Evolutionary conservation across 83 land plant genomes (phyloP).

Genomic region (Diphasiastrum complanatum): DNA sequence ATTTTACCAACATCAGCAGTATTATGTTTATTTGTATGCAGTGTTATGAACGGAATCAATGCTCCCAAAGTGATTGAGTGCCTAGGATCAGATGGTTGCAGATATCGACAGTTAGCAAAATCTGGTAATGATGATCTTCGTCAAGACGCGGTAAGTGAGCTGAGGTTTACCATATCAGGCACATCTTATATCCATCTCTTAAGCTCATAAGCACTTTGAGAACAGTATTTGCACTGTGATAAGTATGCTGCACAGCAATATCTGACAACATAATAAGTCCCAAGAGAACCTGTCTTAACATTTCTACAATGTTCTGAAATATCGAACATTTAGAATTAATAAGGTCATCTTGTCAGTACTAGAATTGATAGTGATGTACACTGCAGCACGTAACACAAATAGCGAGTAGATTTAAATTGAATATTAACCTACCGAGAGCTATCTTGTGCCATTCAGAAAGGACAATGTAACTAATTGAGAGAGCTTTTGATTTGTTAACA

Average conservation of each 20-base stretch:
- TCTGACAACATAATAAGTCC: too few species aligned
- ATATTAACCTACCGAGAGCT: too few species aligned
- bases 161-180: background rate
- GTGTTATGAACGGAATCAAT: conserved; percentile 97
- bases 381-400: too few species aligned
- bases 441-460: too few species aligned
- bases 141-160: conserved; percentile 87
- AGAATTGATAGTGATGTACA: too few species aligned
- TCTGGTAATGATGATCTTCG: conserved; percentile 98
- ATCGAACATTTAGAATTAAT: too few species aligned
- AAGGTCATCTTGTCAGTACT: too few species aligned
- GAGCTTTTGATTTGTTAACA: too few species aligned
- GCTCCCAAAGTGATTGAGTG: conserved; percentile 95
- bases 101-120: conserved; percentile 94
- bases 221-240: background rate
- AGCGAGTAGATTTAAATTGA: too few species aligned
- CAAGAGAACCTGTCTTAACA: background rate
- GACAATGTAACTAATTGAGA: too few species aligned
- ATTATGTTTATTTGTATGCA: conserved; percentile 32
- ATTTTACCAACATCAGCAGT: too few species aligned
- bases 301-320: background rate
- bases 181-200: background rate
- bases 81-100: conserved; percentile 78
- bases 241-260: too few species aligned
- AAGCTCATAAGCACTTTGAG: background rate